phyloP scores from a whole-genome alignment of 805 yeast species.

The Starmerella apis region DNA sequence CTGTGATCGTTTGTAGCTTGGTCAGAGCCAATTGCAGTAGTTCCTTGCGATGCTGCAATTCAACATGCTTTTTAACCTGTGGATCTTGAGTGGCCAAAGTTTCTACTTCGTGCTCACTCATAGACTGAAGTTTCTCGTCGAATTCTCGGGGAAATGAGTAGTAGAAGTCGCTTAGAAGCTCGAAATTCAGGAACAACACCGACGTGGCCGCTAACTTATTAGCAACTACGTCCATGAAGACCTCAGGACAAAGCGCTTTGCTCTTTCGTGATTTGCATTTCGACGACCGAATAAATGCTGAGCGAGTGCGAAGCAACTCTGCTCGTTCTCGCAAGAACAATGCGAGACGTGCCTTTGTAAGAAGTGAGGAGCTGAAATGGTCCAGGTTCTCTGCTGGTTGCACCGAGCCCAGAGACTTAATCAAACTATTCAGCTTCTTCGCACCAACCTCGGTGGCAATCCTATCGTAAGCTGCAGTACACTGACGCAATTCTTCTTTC shows the following conservation, averaged over 20 bases:
- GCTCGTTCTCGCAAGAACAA: conserved; percentile 65
- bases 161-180: conserved; percentile 84
- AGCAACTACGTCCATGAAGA: conserved; percentile 82
- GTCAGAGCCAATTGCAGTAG: conserved; percentile 69
- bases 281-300: conserved; percentile 62
- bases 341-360: conserved; percentile 76
- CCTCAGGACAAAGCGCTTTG: conserved; percentile 88
- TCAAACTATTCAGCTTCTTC: conserved; percentile 70
- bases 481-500: conserved; percentile 77
- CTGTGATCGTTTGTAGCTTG: conserved; percentile 77
- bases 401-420: conserved; percentile 46
- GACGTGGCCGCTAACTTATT: conserved; percentile 90
- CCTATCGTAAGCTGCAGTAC: conserved; percentile 49
- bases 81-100: conserved; percentile 91
- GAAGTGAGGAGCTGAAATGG: conserved; percentile 56
- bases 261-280: conserved; percentile 69
- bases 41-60: conserved; percentile 86
- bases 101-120: conserved; percentile 71
- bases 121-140: conserved; percentile 58
- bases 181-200: conserved; percentile 84
- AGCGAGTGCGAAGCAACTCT: conserved; percentile 58
- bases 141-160: conserved; percentile 92
- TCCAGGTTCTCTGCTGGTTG: conserved; percentile 35
- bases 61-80: conserved; percentile 78
- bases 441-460: conserved; percentile 70